Evolutionary conservation across 1,139 yeast genomes (phyloP).

Genomic region (Protomyces gravidus): DNA sequence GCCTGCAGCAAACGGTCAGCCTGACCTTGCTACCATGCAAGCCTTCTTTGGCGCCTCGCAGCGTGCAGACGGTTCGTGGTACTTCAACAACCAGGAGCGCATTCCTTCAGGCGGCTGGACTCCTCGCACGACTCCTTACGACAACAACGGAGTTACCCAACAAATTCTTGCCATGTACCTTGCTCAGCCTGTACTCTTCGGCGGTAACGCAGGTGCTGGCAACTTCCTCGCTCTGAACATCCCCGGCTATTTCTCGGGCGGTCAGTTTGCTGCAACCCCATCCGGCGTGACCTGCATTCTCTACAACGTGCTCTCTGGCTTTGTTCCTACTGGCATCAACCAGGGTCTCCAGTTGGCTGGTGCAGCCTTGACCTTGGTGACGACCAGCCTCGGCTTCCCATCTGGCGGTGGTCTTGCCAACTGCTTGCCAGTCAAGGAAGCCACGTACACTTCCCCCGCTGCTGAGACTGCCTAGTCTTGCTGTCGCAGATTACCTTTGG

Average conservation of each 20-base stretch:
- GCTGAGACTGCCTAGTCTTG: neutral
- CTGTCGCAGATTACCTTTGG: neutral
- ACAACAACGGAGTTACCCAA: neutral
- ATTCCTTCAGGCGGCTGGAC: constrained; percentile 14
- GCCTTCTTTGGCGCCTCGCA: constrained; percentile 24
- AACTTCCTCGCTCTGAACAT: constrained; percentile 15
- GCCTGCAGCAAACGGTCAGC: constrained; percentile 18
- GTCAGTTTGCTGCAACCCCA: constrained; percentile 5
- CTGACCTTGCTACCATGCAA: constrained; percentile 13
- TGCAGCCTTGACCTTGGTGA: neutral
- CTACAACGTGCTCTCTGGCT: constrained; percentile 10
- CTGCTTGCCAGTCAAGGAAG: neutral
- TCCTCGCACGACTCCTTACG: constrained; percentile 15
- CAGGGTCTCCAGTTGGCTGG: neutral
- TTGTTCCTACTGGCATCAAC: constrained; percentile 6
- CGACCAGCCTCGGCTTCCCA: neutral
- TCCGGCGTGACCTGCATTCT: constrained; percentile 2
- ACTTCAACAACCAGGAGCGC: constrained; percentile 15
- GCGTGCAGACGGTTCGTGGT: constrained; percentile 16
- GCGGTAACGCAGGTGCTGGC: constrained; percentile 20
- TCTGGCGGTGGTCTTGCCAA: neutral
- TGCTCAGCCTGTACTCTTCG: constrained; percentile 13
- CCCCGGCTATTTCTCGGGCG: neutral
- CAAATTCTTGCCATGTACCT: constrained; percentile 12
- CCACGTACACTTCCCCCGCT: neutral